Conservation (phyloP, 306 rosid genomes). For the Castanospermum australe region DNA sequence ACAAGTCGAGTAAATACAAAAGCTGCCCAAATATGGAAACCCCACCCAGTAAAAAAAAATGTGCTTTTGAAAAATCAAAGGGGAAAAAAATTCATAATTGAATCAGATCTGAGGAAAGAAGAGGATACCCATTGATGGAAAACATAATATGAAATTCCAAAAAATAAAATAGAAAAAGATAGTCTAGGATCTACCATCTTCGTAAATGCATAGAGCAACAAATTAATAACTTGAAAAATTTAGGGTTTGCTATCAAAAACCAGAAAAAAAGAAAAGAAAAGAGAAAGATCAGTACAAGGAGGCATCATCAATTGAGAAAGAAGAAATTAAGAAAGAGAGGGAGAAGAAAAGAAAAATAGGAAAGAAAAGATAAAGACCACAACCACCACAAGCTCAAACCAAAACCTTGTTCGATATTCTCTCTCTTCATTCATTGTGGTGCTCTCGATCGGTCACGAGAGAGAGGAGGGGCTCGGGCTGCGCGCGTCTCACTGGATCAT, state of each 20-base stretch:
- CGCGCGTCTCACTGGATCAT: conserved; percentile 27
- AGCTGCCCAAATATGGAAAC: conserved; percentile 25
- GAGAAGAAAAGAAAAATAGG: background rate
- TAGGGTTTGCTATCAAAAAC: conserved; percentile 41
- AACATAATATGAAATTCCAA: background rate
- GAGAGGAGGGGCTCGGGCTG: too few species aligned
- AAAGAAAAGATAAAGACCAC: background rate
- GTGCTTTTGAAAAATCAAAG: background rate
- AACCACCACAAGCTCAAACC: background rate
- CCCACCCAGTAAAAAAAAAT: background rate
- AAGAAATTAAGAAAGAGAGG: background rate
- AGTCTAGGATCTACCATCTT: conserved; percentile 17
- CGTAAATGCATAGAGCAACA: background rate
- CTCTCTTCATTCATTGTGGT: conserved; percentile 5
- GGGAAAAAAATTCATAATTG: background rate
- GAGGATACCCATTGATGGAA: conserved; percentile 34
- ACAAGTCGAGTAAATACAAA: background rate
- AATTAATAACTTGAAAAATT: conserved; percentile 8
- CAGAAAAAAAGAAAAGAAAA: background rate
- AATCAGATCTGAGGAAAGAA: conserved; percentile 55
- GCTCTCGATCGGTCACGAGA: too few species aligned
- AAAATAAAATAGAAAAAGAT: background rate
- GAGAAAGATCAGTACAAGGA: background rate
- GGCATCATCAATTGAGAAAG: background rate
- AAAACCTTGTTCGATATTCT: background rate